Conservation (phyloP, 2,329 filamentous ascomycete species). For the Aspergillus awamori region DNA sequence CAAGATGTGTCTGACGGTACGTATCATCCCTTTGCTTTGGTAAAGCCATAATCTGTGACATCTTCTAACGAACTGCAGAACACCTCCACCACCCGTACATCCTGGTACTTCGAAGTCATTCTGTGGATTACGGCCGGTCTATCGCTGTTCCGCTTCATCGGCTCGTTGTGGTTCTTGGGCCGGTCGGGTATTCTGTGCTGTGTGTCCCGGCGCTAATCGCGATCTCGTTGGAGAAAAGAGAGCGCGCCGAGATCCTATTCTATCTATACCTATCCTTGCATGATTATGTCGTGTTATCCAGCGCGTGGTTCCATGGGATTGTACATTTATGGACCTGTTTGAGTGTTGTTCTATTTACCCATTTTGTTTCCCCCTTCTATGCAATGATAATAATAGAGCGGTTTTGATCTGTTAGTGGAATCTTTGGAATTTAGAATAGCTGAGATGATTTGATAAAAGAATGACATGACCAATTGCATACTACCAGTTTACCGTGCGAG, state of each 20-base stretch:
- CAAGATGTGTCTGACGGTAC: constrained; percentile 81
- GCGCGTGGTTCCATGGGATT: constrained; percentile 4
- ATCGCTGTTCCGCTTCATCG: constrained; percentile 84
- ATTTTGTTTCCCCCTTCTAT: neutral
- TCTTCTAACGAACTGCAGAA: constrained; percentile 50
- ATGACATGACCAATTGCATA: constrained; percentile 1
- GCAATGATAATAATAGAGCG: constrained; percentile 13
- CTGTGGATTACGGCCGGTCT: constrained; percentile 86
- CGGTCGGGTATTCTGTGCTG: constrained; percentile 96
- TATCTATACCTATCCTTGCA: neutral
- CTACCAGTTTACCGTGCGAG: neutral
- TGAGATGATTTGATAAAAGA: neutral
- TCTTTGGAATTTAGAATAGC: neutral
- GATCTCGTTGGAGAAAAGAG: neutral
- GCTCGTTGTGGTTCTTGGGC: constrained; percentile 92
- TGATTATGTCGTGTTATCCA: constrained; percentile 10
- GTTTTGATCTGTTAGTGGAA: neutral
- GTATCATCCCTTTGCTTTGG: constrained; percentile 42
- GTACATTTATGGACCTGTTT: neutral
- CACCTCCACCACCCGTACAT: constrained; percentile 72
- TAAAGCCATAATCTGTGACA: neutral
- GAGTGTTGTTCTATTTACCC: neutral
- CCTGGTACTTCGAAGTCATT: constrained; percentile 87
- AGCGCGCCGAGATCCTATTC: no score
- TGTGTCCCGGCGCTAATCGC: constrained; percentile 72